Evolutionary conservation across 495 filamentous ascomycete genomes (phyloP).

Genomic region (Bathelium albidoporum): DNA sequence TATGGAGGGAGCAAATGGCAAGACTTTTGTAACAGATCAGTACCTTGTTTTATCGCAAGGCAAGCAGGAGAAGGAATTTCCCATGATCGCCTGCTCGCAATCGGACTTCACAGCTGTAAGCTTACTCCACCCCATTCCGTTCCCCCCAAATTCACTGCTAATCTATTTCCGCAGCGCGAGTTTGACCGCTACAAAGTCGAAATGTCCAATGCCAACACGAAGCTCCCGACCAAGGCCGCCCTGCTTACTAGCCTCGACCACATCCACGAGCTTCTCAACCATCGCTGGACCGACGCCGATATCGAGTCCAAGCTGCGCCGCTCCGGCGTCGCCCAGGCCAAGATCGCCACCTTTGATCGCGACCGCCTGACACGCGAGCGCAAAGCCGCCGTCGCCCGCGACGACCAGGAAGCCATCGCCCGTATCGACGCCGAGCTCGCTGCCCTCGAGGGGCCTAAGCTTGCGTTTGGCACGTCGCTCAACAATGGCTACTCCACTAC

Average conservation of each 20-base stretch:
- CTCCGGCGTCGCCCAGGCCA: conserved; percentile 39
- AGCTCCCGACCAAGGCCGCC: conserved; percentile 56
- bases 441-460: conserved; percentile 53
- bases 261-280: conserved; percentile 69
- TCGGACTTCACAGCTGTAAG: conserved; percentile 61
- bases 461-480: conserved; percentile 57
- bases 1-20: conserved; percentile 58
- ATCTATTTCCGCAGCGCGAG: conserved; percentile 46
- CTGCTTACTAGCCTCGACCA: conserved; percentile 64
- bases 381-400: conserved; percentile 51
- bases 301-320: conserved; percentile 64
- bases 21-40: conserved; percentile 61
- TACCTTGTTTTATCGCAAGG: conserved; percentile 68
- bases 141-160: conserved; percentile 5
- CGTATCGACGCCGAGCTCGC: conserved; percentile 58
- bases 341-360: conserved; percentile 53
- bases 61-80: conserved; percentile 64
- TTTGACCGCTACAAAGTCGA: conserved; percentile 73
- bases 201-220: conserved; percentile 57
- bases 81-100: conserved; percentile 76
- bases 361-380: conserved; percentile 50
- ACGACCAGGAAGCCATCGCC: conserved; percentile 50
- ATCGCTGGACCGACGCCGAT: conserved; percentile 68
- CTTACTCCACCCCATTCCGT: not conserved
- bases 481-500: conserved; percentile 35